phyloP scores from a whole-genome alignment of 2,329 filamentous ascomycete species.

The Magnaporthales sp. region DNA sequence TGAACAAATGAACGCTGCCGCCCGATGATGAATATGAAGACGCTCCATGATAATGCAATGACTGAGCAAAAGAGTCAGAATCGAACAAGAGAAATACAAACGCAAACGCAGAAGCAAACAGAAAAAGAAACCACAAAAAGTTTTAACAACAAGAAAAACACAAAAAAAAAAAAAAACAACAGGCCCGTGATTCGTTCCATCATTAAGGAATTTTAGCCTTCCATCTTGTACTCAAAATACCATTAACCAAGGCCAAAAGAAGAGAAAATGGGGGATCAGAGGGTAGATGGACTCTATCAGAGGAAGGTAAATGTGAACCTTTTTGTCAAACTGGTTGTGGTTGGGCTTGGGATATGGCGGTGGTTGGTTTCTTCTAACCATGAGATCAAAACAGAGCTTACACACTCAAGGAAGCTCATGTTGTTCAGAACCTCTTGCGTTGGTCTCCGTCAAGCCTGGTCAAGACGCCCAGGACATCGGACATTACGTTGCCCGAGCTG shows the following conservation, averaged over 20 bases:
- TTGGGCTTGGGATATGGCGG: neutral
- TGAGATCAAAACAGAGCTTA: neutral
- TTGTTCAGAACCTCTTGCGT: conserved; percentile 31
- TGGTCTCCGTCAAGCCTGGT: conserved; percentile 37
- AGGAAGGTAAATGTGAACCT: neutral
- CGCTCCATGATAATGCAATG: neutral
- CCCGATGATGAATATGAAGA: neutral
- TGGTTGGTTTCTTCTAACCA: too few relatives aligned
- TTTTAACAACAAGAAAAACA: neutral
- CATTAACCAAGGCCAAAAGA: neutral
- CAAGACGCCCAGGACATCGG: conserved; percentile 45
- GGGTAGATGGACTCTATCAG: neutral
- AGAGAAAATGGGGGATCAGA: neutral
- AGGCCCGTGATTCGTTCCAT: neutral
- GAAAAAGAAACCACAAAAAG: neutral
- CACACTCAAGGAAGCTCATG: neutral
- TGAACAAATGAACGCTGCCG: neutral
- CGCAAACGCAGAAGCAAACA: neutral
- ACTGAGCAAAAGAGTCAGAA: neutral
- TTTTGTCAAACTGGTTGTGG: neutral
- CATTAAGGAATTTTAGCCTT: neutral
- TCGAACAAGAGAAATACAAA: too few relatives aligned
- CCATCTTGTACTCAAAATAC: neutral
- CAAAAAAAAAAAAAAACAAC: neutral
- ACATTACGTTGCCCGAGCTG: conserved; percentile 36